These are phyloP conservation scores for Thalassiosira mediterranea DNA, from an alignment of 352 stramenopile species.

Conservation along the genomic window DNA sequence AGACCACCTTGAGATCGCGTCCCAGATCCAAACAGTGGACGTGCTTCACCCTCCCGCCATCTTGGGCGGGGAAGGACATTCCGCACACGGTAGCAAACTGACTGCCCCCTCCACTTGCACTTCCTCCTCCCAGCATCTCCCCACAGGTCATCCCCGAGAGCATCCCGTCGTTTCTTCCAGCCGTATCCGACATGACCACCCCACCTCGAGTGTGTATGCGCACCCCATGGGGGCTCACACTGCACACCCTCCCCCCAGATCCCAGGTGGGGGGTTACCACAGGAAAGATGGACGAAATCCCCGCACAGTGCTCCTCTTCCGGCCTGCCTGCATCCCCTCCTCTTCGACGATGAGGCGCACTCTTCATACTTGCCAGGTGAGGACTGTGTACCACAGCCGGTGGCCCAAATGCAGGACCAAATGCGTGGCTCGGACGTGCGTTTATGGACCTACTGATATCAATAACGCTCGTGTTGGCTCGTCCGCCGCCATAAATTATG, in stretches of 20 bases:
- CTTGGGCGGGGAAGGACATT: slow-evolving; percentile 25
- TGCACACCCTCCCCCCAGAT: slow-evolving; percentile 50
- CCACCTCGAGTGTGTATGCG: slow-evolving; percentile 71
- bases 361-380: no score
- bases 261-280: slow-evolving; percentile 22
- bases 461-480: neutral
- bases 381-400: slow-evolving; percentile 4
- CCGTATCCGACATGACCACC: slow-evolving; percentile 55
- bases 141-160: slow-evolving; percentile 67
- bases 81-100: slow-evolving; percentile 68
- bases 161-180: slow-evolving; percentile 1
- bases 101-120: slow-evolving; percentile 12
- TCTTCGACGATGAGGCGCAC: slow-evolving; percentile 4
- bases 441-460: slow-evolving; percentile 2
- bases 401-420: slow-evolving; percentile 54
- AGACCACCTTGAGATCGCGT: slow-evolving; percentile 66
- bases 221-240: slow-evolving; percentile 64
- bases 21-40: slow-evolving; percentile 76
- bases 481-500: slow-evolving; percentile 52
- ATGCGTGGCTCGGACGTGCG: slow-evolving; percentile 63
- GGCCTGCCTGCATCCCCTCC: slow-evolving; percentile 10
- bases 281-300: slow-evolving; percentile 66
- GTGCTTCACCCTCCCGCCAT: slow-evolving; percentile 25
- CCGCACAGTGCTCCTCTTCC: slow-evolving; percentile 61
- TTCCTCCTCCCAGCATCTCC: slow-evolving; percentile 42